Evolutionary conservation across 202 grass and related monocot genomes (phyloP), one percentile per base, ranked within the genome.

Genomic region (Carex sylvatica): DNA sequence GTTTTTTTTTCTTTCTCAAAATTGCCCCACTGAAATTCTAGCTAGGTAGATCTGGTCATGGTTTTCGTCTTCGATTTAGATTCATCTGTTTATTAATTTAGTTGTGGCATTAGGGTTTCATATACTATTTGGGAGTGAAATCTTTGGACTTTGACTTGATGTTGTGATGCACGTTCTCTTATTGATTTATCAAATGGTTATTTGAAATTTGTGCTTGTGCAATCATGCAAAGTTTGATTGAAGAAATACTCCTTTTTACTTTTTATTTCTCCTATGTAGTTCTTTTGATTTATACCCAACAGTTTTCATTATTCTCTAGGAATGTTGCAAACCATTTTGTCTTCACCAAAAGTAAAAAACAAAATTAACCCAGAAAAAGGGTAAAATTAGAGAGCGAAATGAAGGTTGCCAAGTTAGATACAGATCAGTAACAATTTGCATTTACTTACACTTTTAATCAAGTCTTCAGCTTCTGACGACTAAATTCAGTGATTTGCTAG

Each of bases 51-150:
- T 85, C 69, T 77, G 42, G 9, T 67, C 12, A 18, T 60, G 19
- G 53, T 1, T 6, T 73, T 15, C 63, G 4, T 23, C 7, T 55
- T 20, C 42, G 16, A 35, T 83, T 24, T 84, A 80, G 53, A 68
- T 80, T 60, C 70, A 28, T 74, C 46, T 28, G 44, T 54, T 47
- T 28, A 23, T 16, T 74, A 8, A 3, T 54, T 52, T 14, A 28
- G 71, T 18, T 18, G 13, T 23, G 19, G 10, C 38, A 47, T 71
- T 81, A 81, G 78, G 78, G 78, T 81, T 65, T 81, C 7, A 2
- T 31, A 65, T 65, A 6, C 61, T 18, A 20, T 42, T 44, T 42
- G 40, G 35, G 16, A 70, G 28, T 65, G 12, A 65, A 65, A 65
- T 65, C 26, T 15, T 30, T 65, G 12, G 63, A 23, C 33, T 70